Base-by-base conservation (phyloP, 106 monocot genomes). In the Phalaenopsis equestris region DNA sequence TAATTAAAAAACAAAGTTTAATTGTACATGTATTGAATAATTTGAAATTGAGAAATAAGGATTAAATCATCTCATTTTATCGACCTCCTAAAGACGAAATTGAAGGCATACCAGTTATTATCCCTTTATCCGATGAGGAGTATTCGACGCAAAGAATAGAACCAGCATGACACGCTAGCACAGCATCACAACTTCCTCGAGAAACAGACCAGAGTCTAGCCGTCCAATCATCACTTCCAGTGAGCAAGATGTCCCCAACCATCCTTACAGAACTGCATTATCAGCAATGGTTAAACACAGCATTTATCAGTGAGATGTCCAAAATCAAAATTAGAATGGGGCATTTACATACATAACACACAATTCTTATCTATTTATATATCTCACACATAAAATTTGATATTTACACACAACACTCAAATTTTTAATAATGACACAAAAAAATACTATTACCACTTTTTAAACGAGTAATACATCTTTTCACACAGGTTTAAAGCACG, bases 181-280 rank as follows among this genome's bases (percentile, higher is more conserved):
- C 94, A 72, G 99, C 93, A 89, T 99, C 99, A 88, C 92, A 99
- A 77, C 86, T 87, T 82, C 99, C 99, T 82, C 90, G 87, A 73
- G 92, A 90, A 80, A 88, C 75, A 80, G 99, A 99, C 99, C 99
- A 99, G 78, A 93, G 73, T 76, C 99, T 94, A 79, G 99, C 99
- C 17, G 99, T 99, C 99, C 99, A 99, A 90, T 99, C 99, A 95
- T 99, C 99, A 87, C 99, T 99, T 17, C 99, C 99, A 76, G 99
- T 99, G 73, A 99, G 82, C 79, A 99, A 24, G 72, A 90, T 93
- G 72, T 99, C 99, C 30, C 93, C 90, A 80, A 81, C 84, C 99
- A 99, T 95, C 88, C 93, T 99, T 76, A 99, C 81, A 67, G 98
- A 91, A 84, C 98, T 98, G 77, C 64, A 87, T 75, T 30, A 80